Conservation (phyloP, 176 grass and related monocot genomes). For the Paspalum notatum region DNA sequence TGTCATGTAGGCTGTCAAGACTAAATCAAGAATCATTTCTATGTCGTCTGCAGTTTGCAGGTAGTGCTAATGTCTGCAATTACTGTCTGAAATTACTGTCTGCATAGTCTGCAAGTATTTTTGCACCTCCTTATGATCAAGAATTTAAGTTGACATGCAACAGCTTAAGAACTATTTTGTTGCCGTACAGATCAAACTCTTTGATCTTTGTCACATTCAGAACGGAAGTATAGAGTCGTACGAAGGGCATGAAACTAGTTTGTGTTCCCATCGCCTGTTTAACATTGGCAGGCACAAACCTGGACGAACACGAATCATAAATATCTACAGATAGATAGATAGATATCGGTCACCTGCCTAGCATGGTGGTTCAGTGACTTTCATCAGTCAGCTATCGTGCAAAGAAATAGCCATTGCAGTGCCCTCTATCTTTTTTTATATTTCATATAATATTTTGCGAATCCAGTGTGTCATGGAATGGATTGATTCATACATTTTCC, state of each 20-base stretch:
- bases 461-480: neutral
- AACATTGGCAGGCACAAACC: too few species aligned
- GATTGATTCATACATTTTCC: neutral
- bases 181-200: slow-evolving; percentile 89
- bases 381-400: too few species aligned
- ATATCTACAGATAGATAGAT: too few species aligned
- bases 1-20: slow-evolving; percentile 38
- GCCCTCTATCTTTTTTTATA: too few species aligned
- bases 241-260: slow-evolving; percentile 64
- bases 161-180: slow-evolving; percentile 26
- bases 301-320: too few species aligned
- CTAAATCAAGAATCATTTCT: slow-evolving; percentile 36
- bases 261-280: neutral
- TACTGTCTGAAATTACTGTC: neutral
- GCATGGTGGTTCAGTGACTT: too few species aligned
- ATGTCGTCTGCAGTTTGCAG: slow-evolving; percentile 77
- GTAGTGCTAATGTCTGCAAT: slow-evolving; percentile 43
- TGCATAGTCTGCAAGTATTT: slow-evolving; percentile 9
- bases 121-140: slow-evolving; percentile 15
- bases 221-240: slow-evolving; percentile 81
- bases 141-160: slow-evolving; percentile 17
- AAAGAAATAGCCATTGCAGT: too few species aligned
- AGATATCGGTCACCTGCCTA: too few species aligned
- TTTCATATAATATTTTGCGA: too few species aligned
- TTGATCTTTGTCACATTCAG: slow-evolving; percentile 72